These are phyloP conservation scores for Terfezia boudieri DNA, from an alignment of 495 filamentous ascomycete genomes.

Conservation along the genomic window DNA sequence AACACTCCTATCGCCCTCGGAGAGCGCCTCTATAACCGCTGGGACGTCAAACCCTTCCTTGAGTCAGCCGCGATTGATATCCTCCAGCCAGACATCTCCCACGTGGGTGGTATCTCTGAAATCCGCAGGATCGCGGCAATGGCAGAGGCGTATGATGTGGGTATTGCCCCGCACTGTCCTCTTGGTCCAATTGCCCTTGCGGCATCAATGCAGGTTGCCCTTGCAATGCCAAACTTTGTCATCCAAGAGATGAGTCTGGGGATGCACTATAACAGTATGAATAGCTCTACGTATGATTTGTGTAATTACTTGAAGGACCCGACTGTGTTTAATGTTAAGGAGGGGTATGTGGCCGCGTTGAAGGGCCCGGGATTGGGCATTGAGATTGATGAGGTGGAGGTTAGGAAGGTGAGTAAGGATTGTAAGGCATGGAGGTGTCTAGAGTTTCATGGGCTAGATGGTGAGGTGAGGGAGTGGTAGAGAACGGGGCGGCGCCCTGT, in stretches of 20 bases:
- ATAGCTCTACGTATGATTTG: slow-evolving; percentile 29
- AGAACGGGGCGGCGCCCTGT: not conserved
- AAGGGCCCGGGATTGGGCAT: slow-evolving; percentile 48
- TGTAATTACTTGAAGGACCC: slow-evolving; percentile 42
- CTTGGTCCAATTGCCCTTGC: slow-evolving; percentile 55
- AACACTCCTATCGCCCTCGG: slow-evolving; percentile 52
- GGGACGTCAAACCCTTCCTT: slow-evolving; percentile 55
- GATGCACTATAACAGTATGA: slow-evolving; percentile 52
- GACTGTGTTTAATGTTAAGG: slow-evolving; percentile 36
- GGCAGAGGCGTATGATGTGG: slow-evolving; percentile 59
- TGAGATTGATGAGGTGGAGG: slow-evolving; percentile 47
- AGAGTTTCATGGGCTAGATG: slow-evolving; percentile 48
- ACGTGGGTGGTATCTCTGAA: slow-evolving; percentile 58
- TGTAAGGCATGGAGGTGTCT: slow-evolving; percentile 34
- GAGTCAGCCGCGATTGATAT: slow-evolving; percentile 48
- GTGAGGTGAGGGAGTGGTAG: slow-evolving; percentile 52
- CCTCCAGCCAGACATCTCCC: slow-evolving; percentile 54
- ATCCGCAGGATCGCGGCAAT: slow-evolving; percentile 47
- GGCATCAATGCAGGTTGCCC: slow-evolving; percentile 46
- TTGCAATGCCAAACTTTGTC: slow-evolving; percentile 42
- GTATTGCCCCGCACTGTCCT: slow-evolving; percentile 56
- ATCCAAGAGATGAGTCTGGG: slow-evolving; percentile 68
- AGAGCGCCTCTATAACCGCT: slow-evolving; percentile 50
- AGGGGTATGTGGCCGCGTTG: slow-evolving; percentile 42
- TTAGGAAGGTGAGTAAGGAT: slow-evolving; percentile 31